phyloP scores from a whole-genome alignment of 805 yeast species.

The Brettanomyces custersianus region DNA sequence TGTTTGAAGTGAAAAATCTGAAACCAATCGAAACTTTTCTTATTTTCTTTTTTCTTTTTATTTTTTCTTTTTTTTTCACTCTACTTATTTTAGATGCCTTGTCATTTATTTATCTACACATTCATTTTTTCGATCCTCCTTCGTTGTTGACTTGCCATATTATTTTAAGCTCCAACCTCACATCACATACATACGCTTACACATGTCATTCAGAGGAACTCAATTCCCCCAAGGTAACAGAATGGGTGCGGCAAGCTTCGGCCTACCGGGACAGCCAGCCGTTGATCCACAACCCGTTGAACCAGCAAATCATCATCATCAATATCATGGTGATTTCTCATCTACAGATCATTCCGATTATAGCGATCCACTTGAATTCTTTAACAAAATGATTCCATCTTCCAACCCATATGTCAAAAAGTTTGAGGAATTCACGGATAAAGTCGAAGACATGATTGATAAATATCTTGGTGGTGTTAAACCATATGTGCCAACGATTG shows the following conservation, averaged over 20 bases:
- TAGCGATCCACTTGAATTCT: conserved; percentile 13
- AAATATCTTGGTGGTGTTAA: conserved; percentile 41
- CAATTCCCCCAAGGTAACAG: conserved; percentile 17
- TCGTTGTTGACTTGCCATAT: too few species aligned
- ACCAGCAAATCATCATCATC: conserved; percentile 2
- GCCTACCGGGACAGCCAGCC: background rate
- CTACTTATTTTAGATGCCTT: too few species aligned
- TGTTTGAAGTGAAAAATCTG: too few species aligned
- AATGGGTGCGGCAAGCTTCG: conserved; percentile 2
- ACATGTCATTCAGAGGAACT: conserved; percentile 27
- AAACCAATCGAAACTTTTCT: too few species aligned
- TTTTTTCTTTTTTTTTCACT: too few species aligned
- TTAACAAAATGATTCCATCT: conserved; percentile 23
- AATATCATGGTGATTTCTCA: conserved; percentile 4
- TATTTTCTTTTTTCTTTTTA: too few species aligned
- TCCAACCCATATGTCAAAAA: conserved; percentile 24
- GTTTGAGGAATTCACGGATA: conserved; percentile 43
- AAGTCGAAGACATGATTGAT: conserved; percentile 47
- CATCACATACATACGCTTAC: background rate
- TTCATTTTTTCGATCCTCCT: too few species aligned
- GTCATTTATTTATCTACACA: too few species aligned
- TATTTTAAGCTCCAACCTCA: too few species aligned
- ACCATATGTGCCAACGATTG: conserved; percentile 80
- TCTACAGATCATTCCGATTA: conserved; percentile 1
- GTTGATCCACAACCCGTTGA: background rate